Percentiles rank a stretch among this genome's conserved stretches.
Conservation (phyloP, 2,329 filamentous ascomycete species). For the Diaporthe citri region DNA sequence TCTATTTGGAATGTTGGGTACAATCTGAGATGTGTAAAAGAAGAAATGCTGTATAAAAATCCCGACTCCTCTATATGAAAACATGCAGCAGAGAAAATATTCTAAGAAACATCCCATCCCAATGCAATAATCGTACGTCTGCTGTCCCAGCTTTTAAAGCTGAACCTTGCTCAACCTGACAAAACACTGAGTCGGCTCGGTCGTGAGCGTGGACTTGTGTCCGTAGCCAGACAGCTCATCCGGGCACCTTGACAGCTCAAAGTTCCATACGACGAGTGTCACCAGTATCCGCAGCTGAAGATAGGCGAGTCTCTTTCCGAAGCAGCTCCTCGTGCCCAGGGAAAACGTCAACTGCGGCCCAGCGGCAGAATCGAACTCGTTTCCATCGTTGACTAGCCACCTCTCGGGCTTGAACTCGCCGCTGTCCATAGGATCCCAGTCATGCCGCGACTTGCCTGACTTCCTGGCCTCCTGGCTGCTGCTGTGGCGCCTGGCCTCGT, state of each 20-base stretch:
- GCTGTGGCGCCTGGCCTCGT: neutral
- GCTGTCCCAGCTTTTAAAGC: neutral
- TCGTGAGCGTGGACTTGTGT: neutral
- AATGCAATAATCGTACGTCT: neutral
- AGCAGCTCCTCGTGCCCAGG: conserved; percentile 45
- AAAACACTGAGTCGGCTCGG: neutral
- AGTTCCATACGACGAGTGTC: conserved; percentile 46
- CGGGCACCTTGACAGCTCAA: conserved; percentile 46
- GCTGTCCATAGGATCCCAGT: neutral
- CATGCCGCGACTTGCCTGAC: neutral
- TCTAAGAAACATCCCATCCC: too few relatives aligned
- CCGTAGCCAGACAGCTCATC: conserved; percentile 8
- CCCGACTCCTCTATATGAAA: neutral
- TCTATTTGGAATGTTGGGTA: too few relatives aligned
- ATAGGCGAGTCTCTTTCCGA: conserved; percentile 46
- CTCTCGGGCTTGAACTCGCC: neutral
- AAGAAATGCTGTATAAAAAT: too few relatives aligned
- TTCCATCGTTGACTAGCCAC: neutral
- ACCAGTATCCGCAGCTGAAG: conserved; percentile 45
- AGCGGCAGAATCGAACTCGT: conserved; percentile 42
- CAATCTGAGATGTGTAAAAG: too few relatives aligned
- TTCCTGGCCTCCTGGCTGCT: neutral
- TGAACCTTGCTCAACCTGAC: neutral
- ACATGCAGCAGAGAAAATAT: neutral
- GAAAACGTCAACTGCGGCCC: conserved; percentile 46